Evolutionary conservation across 2,329 filamentous ascomycete genomes (phyloP).

Genomic region (Nannizzia gypsea): DNA sequence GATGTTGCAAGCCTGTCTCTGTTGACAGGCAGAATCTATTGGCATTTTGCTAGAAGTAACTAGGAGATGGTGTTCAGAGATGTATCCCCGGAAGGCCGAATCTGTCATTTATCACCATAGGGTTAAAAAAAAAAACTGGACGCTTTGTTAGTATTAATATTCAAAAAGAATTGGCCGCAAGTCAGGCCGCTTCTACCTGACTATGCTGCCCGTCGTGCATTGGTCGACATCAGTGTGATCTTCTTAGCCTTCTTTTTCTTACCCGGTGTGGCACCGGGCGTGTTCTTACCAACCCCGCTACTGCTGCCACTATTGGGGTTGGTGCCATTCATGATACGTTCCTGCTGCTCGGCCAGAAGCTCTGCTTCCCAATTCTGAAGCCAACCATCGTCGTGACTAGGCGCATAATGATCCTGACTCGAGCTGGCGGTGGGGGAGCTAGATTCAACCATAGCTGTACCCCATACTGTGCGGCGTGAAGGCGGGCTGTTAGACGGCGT

Average conservation of each 20-base stretch:
- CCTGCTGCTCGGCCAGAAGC: conserved; percentile 31
- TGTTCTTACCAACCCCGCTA: not conserved
- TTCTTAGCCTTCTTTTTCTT: conserved; percentile 57
- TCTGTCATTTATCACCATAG: no score
- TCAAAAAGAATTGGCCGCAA: not conserved
- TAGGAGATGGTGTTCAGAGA: no score
- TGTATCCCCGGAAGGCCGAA: no score
- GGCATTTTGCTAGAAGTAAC: no score
- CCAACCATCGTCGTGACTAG: conserved; percentile 63
- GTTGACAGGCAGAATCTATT: no score
- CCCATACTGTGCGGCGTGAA: conserved; percentile 74
- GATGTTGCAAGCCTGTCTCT: no score
- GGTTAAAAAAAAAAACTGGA: no score
- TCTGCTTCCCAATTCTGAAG: conserved; percentile 72
- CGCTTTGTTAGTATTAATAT: not conserved
- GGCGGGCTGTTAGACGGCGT: conserved; percentile 72
- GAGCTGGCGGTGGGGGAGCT: conserved; percentile 37
- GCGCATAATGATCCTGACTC: not conserved
- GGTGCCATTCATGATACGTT: conserved; percentile 11
- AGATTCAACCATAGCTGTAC: conserved; percentile 59
- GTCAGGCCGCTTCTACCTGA: not conserved
- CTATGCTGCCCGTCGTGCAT: conserved; percentile 46
- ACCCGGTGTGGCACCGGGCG: conserved; percentile 16
- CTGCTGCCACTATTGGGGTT: not conserved
- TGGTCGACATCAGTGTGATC: conserved; percentile 58